Evolutionary conservation across 257 asterid genomes (phyloP), one percentile per base, ranked within the genome.

Genomic region (Solanum lycopersicoides): DNA sequence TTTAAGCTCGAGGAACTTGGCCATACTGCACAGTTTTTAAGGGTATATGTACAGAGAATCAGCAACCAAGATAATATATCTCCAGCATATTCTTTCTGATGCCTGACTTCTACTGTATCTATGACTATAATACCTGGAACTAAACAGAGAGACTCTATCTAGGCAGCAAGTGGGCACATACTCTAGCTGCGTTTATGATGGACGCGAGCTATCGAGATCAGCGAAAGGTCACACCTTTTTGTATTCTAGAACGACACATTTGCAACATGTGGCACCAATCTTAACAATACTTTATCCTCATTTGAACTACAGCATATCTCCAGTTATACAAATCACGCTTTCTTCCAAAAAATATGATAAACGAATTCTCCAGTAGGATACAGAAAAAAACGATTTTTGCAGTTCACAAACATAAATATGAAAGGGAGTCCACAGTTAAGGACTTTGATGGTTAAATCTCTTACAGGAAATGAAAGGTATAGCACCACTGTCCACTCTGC

Each of bases 401-500:
- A 68, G 59, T 47, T 84, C 83, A 47, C 44, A 56, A 66, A 32
- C 69, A 80, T 32, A 66, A 21, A 20, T 15, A 82, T 16, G 45
- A 34, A 56, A 7, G 53, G 77, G 35, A 45, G 45, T 37, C 44
- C n/a, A 83, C 6, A 72, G 50, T n/a, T 30, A 72, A 10, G 69
- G 82, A 87, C 9, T 60, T 79, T 71, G 84, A 87, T 84, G 87
- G 87, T 72, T 83, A 41, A 35, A 85, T 86, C 75, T 88, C 99
- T 95, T 88, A 95, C 99, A 83, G 99, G 99, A 95, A 97, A 94
- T 74, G 99, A 97, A 87, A 97, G 99, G 92, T 95, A 94, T 60
- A 95, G 88, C 30, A 97, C 98, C 82, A 90, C 92, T 15, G 90
- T 96, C 99, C 99, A 97, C 76, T 97, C 99, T 23, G 98, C 93